Evolutionary conservation across 73 alveolate species (phyloP).

Genomic region (Symbiodinium pilosum): DNA sequence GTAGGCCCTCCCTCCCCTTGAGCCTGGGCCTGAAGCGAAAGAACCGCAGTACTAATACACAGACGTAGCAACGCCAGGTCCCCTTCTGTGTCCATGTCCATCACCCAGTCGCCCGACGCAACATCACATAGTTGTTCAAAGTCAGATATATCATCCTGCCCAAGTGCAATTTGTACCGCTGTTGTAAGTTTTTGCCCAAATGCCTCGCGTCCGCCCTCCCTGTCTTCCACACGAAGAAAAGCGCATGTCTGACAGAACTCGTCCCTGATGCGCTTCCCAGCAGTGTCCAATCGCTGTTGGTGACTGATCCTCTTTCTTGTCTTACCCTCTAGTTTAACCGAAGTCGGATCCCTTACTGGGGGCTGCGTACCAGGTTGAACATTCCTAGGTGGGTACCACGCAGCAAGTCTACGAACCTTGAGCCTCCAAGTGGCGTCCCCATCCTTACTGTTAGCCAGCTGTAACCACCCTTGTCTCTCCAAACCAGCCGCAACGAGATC

Average conservation of each 20-base stretch:
- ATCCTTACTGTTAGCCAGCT: background rate
- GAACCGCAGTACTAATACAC: background rate
- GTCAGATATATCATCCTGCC: background rate
- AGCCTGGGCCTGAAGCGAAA: background rate
- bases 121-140: background rate
- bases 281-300: background rate
- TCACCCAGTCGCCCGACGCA: background rate
- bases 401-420: background rate
- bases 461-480: background rate
- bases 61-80: background rate
- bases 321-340: background rate
- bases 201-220: background rate
- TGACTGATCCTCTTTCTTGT: background rate
- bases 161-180: background rate
- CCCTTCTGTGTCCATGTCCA: background rate
- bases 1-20: background rate
- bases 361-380: background rate
- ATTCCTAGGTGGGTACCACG: background rate
- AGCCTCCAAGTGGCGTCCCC: background rate
- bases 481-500: background rate
- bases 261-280: background rate
- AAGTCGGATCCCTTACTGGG: background rate
- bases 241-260: background rate
- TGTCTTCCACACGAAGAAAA: background rate
- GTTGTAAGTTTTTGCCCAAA: background rate